Evolutionary conservation across 1,284 basidiomycete genomes (phyloP).

Genomic region (Neotropicomus parvogracilis): DNA sequence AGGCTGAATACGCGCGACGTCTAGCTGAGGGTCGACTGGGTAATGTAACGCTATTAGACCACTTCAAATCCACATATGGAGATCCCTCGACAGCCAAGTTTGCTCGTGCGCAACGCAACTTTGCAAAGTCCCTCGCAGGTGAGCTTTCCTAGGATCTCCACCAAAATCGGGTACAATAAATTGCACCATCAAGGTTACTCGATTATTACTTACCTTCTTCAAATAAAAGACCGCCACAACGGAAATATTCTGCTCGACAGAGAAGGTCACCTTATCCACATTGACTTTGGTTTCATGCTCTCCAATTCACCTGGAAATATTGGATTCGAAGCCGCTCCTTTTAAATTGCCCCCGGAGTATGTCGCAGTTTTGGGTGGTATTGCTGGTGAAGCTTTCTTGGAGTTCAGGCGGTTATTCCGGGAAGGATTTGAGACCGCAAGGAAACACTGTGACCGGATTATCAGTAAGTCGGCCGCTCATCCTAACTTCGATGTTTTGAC

Average conservation of each 20-base stretch:
- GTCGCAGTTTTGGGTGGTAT: constrained; percentile 94
- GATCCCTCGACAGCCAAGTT: constrained; percentile 84
- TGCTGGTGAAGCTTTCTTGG: constrained; percentile 71
- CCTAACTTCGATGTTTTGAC: constrained; percentile 6
- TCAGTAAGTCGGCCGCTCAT: constrained; percentile 59
- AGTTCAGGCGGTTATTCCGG: constrained; percentile 87
- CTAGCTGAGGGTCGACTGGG: constrained; percentile 77
- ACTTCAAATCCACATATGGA: constrained; percentile 89
- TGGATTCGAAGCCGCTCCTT: constrained; percentile 97
- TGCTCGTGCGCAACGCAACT: constrained; percentile 82
- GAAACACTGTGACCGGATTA: constrained; percentile 96
- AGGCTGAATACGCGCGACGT: constrained; percentile 91
- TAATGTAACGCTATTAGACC: constrained; percentile 84
- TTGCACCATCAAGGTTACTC: constrained; percentile 68
- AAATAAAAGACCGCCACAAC: constrained; percentile 99
- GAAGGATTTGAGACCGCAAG: constrained; percentile 92
- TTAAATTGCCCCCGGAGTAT: constrained; percentile 94
- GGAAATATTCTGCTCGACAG: constrained; percentile 97
- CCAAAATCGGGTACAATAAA: neutral
- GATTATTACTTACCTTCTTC: constrained; percentile 90
- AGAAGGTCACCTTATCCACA: constrained; percentile 92
- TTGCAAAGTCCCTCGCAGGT: constrained; percentile 93
- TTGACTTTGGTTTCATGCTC: constrained; percentile 99
- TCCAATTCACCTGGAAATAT: constrained; percentile 96
- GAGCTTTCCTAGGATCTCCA: constrained; percentile 12